These are phyloP conservation scores for Neonectria faginata DNA, from an alignment of 2,329 filamentous ascomycete genomes.

Conservation along the genomic window DNA sequence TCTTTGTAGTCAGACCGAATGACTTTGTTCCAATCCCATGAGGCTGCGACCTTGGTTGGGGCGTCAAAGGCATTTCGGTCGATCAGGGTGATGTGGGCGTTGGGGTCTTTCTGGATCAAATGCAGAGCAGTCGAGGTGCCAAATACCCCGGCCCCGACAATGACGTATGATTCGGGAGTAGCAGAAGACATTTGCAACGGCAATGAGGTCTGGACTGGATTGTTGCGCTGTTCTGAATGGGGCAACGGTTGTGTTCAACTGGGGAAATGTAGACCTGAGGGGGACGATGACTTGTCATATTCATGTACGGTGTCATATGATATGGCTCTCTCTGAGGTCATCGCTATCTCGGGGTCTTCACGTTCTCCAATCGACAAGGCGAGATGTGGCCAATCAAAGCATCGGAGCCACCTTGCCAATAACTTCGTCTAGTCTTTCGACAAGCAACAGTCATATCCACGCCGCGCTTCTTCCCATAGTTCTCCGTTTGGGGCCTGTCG, in stretches of 20 bases:
- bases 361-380: neutral
- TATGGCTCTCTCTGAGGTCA: neutral
- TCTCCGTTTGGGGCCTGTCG: constrained; percentile 14
- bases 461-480: constrained; percentile 21
- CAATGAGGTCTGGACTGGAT: neutral
- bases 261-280: neutral
- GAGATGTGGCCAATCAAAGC: neutral
- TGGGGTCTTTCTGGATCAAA: constrained; percentile 61
- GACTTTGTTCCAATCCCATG: constrained; percentile 38
- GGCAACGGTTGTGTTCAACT: neutral
- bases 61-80: constrained; percentile 65
- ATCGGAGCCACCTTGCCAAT: neutral
- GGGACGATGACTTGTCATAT: neutral
- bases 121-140: constrained; percentile 72
- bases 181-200: neutral
- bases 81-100: constrained; percentile 63
- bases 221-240: neutral
- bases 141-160: constrained; percentile 73
- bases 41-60: neutral
- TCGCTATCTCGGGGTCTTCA: neutral
- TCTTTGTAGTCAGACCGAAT: constrained; percentile 38
- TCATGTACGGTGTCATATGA: neutral
- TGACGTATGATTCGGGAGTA: constrained; percentile 57
- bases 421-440: no score
- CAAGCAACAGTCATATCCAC: neutral